These are phyloP conservation scores for Vitis rupestris DNA, from an alignment of 164 flowering plant species.

Conservation along the genomic window DNA sequence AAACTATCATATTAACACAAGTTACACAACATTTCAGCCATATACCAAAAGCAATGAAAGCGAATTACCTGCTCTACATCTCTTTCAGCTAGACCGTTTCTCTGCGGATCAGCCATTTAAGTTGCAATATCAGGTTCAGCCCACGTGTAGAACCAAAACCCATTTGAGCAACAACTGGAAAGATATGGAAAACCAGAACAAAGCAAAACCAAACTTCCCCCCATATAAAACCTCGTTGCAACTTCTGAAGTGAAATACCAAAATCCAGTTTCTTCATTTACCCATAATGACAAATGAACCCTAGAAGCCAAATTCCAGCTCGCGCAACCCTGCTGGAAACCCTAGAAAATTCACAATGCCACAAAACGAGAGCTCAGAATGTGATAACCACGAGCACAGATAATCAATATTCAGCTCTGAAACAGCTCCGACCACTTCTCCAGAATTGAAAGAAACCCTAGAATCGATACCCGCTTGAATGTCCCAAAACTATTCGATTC, in stretches of 20 bases:
- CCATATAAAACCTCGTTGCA: slow-evolving; percentile 22
- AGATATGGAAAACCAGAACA: not conserved
- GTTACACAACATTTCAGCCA: too few relatives aligned
- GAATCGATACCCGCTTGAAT: not conserved
- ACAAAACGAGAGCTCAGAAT: not conserved
- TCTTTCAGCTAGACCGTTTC: slow-evolving; percentile 55
- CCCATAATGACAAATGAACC: not conserved
- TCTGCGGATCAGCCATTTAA: slow-evolving; percentile 78
- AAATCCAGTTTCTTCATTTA: not conserved
- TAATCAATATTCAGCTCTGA: slow-evolving; percentile 13
- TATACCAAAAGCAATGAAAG: not conserved
- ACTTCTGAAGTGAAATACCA: not conserved
- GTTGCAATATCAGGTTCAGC: slow-evolving; percentile 32
- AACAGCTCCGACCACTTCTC: slow-evolving; percentile 12
- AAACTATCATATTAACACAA: too few relatives aligned
- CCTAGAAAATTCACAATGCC: slow-evolving; percentile 11
- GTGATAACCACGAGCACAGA: not conserved
- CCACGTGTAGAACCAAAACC: slow-evolving; percentile 31
- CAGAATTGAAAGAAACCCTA: slow-evolving; percentile 18
- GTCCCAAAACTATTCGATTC: not conserved
- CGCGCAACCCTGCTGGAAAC: not conserved
- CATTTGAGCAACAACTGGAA: slow-evolving; percentile 43
- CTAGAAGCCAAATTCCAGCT: slow-evolving; percentile 7
- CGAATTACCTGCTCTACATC: slow-evolving; percentile 70
- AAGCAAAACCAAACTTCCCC: slow-evolving; percentile 14